Conservation (phyloP, 345 rosid species). For the Populus nigra region DNA sequence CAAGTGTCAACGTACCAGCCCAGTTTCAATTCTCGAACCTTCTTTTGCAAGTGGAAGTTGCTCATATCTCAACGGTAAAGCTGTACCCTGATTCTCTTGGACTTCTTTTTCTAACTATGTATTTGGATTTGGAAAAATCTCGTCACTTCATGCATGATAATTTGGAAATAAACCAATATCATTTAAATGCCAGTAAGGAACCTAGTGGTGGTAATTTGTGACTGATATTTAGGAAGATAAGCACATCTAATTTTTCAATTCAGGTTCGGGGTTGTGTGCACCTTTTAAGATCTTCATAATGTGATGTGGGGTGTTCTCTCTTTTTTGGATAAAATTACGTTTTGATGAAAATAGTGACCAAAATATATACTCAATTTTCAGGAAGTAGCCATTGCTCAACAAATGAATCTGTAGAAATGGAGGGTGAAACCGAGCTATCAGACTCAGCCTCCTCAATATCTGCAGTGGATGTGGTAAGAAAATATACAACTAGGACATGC, state of each 20-base stretch:
- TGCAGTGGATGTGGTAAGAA: conserved; percentile 20
- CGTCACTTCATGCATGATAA: neutral
- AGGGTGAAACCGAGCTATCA: conserved; percentile 31
- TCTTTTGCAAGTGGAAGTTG: conserved; percentile 34
- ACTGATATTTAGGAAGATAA: neutral
- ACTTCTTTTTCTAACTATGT: neutral
- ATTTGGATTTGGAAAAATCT: neutral
- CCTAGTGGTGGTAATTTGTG: neutral
- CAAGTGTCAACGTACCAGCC: conserved; percentile 31
- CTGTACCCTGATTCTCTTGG: neutral
- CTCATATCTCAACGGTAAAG: conserved; percentile 30
- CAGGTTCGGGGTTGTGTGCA: neutral
- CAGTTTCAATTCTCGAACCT: conserved; percentile 45
- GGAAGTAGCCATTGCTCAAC: conserved; percentile 23
- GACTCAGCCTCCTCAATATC: conserved; percentile 45
- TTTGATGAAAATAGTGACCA: conserved; percentile 1
- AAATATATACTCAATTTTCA: conserved; percentile 17
- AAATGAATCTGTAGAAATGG: conserved; percentile 19
- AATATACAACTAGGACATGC: conserved; percentile 19
- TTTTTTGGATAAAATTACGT: neutral
- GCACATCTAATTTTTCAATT: neutral
- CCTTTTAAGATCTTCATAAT: neutral
- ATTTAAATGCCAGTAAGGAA: neutral
- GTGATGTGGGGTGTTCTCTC: neutral
- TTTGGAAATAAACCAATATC: neutral